These are phyloP conservation scores for Seminavis robusta DNA, from an alignment of 108 stramenopile species.

Conservation along the genomic window DNA sequence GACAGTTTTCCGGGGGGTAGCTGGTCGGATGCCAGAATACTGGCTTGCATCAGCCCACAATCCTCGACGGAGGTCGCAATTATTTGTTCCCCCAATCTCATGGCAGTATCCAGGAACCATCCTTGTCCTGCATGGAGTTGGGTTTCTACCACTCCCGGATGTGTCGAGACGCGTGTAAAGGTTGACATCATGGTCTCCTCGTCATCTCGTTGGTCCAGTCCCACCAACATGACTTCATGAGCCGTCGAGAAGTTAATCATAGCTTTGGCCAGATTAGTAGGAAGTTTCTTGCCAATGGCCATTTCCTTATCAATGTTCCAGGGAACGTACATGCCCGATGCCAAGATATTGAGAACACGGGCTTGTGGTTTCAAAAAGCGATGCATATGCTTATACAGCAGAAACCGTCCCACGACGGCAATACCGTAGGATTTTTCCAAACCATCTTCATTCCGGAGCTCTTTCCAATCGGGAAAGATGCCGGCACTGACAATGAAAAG, in stretches of 20 bases:
- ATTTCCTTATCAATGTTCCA: constrained; percentile 6
- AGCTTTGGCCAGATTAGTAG: no score
- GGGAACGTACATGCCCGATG: constrained; percentile 11
- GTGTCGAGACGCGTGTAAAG: constrained; percentile 24
- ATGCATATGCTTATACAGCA: constrained; percentile 17
- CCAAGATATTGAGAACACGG: constrained; percentile 6
- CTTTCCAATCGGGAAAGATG: constrained; percentile 23
- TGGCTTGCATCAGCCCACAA: constrained; percentile 13
- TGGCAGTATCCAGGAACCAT: constrained; percentile 7
- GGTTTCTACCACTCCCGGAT: constrained; percentile 24
- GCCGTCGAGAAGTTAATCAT: no score
- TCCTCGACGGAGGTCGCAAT: constrained; percentile 15
- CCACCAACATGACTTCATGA: constrained; percentile 24
- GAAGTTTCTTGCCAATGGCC: constrained; percentile 20
- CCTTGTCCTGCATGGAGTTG: constrained; percentile 31
- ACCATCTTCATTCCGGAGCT: constrained; percentile 23
- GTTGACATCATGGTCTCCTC: not conserved
- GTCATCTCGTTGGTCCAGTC: constrained; percentile 8
- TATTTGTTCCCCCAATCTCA: not conserved
- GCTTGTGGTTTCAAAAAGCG: constrained; percentile 15
- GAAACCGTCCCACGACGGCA: constrained; percentile 23
- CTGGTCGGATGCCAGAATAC: constrained; percentile 13
- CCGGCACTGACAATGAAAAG: constrained; percentile 22
- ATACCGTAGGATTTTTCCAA: constrained; percentile 32
- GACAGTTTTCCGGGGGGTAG: constrained; percentile 4